Percentiles rank a stretch among this genome's conserved stretches.
Evolutionary conservation across 768 basidiomycete genomes (phyloP).

Genomic region (Phallus indusiatus): DNA sequence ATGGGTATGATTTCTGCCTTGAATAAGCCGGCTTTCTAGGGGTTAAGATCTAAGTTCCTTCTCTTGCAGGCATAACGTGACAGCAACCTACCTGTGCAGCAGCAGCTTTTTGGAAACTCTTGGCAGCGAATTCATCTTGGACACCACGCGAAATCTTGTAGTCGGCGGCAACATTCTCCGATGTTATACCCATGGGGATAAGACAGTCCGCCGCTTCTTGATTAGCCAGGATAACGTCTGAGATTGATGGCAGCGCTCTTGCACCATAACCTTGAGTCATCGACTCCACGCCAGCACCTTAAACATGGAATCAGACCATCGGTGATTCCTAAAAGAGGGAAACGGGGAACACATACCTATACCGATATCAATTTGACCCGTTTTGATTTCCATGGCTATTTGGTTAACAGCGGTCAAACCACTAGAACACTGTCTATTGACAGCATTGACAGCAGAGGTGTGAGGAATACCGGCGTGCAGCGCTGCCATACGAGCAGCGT

Average conservation of each 20-base stretch:
- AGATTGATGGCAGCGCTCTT: conserved; percentile 44
- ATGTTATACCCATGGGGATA: conserved; percentile 87
- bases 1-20: conserved; percentile 78
- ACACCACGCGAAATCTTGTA: conserved; percentile 60
- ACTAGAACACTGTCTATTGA: conserved; percentile 87
- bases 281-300: conserved; percentile 81
- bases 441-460: conserved; percentile 63
- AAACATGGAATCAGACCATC: neutral
- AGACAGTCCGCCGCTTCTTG: conserved; percentile 73
- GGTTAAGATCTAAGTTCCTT: neutral
- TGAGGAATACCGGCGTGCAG: conserved; percentile 79
- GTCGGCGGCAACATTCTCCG: conserved; percentile 82
- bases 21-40: conserved; percentile 76
- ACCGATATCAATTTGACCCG: conserved; percentile 82
- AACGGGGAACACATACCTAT: conserved; percentile 47
- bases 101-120: conserved; percentile 13
- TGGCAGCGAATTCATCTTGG: conserved; percentile 83
- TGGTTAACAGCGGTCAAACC: conserved; percentile 76
- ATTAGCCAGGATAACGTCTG: conserved; percentile 54
- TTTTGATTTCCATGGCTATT: conserved; percentile 70
- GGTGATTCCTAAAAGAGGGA: neutral
- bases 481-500: conserved; percentile 76
- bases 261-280: conserved; percentile 77
- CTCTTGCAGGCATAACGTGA: neutral
- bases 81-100: neutral